Percentiles rank a stretch among this genome's conserved stretches.
Evolutionary conservation across 179 eudicot genomes (phyloP).

Genomic region (Beta macrorhiza): DNA sequence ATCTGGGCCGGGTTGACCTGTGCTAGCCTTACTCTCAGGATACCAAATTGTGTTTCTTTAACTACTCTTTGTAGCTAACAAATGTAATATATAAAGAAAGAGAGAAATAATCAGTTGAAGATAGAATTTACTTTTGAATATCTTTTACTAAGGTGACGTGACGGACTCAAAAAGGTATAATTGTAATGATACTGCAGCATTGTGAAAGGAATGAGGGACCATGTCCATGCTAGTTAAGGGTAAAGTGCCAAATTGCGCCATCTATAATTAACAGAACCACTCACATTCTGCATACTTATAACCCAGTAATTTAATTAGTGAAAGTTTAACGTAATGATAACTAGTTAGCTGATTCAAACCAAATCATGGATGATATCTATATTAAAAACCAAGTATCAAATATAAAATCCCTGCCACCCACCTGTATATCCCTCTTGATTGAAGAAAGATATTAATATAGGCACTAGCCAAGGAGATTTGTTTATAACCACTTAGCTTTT

Average conservation of each 20-base stretch:
- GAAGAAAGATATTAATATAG: neutral
- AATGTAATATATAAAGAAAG: too few species aligned
- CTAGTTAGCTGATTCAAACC: conserved; percentile 1
- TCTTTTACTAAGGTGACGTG: conserved; percentile 18
- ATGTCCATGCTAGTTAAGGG: conserved; percentile 21
- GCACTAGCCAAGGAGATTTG: neutral
- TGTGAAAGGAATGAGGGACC: conserved; percentile 14
- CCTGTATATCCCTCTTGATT: neutral
- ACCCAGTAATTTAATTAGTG: neutral
- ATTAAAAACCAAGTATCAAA: neutral
- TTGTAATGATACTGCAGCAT: conserved; percentile 32
- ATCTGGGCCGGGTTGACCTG: too few species aligned
- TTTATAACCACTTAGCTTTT: too few species aligned
- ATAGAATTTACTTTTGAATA: neutral
- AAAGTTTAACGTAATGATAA: conserved; percentile 27
- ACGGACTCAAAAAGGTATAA: conserved; percentile 18
- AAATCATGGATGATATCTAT: neutral
- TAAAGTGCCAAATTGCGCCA: conserved; percentile 17
- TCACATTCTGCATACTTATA: conserved; percentile 1
- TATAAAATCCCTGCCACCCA: neutral
- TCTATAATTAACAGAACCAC: conserved; percentile 24
- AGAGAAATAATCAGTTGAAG: neutral
- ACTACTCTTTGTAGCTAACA: too few species aligned
- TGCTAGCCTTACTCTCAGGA: too few species aligned
- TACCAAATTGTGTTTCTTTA: too few species aligned